These are phyloP conservation scores for Apodospora peruviana DNA, from an alignment of 495 filamentous ascomycete genomes.

Conservation along the genomic window DNA sequence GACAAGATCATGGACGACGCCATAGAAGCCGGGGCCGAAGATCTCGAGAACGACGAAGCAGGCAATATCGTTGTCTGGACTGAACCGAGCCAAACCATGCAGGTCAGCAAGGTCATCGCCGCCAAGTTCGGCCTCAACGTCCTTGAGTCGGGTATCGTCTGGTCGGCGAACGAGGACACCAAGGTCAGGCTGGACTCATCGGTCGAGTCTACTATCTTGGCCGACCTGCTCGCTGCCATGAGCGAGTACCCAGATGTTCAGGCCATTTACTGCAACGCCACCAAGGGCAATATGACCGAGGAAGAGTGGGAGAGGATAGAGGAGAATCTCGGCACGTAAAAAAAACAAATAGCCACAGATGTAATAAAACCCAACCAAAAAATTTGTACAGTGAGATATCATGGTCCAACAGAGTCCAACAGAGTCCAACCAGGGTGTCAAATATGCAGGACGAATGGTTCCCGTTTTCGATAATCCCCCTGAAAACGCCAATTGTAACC, in stretches of 20 bases:
- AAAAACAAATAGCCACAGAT: neutral
- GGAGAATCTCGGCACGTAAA: slow-evolving; percentile 36
- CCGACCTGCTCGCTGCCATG: slow-evolving; percentile 48
- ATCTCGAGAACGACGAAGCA: slow-evolving; percentile 66
- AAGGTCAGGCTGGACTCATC: slow-evolving; percentile 49
- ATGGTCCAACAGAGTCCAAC: too few relatives aligned
- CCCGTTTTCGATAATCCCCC: too few relatives aligned
- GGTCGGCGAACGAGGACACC: slow-evolving; percentile 77
- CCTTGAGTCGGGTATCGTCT: slow-evolving; percentile 71
- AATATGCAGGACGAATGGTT: too few relatives aligned
- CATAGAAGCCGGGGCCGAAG: slow-evolving; percentile 79
- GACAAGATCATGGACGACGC: slow-evolving; percentile 78
- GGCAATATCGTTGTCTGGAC: slow-evolving; percentile 70
- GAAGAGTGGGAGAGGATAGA: slow-evolving; percentile 46
- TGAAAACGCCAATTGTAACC: too few relatives aligned
- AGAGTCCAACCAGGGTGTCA: too few relatives aligned
- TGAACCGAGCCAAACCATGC: slow-evolving; percentile 61
- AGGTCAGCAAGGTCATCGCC: slow-evolving; percentile 57
- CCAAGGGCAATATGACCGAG: slow-evolving; percentile 37
- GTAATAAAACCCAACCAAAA: too few relatives aligned
- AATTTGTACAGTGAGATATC: slow-evolving; percentile 7
- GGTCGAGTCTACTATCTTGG: slow-evolving; percentile 46
- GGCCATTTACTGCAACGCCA: slow-evolving; percentile 61
- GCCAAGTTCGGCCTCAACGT: slow-evolving; percentile 56
- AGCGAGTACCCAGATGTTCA: slow-evolving; percentile 60